Base-by-base conservation (phyloP, 495 filamentous ascomycete genomes). In the Trichoderma asperelloides region DNA sequence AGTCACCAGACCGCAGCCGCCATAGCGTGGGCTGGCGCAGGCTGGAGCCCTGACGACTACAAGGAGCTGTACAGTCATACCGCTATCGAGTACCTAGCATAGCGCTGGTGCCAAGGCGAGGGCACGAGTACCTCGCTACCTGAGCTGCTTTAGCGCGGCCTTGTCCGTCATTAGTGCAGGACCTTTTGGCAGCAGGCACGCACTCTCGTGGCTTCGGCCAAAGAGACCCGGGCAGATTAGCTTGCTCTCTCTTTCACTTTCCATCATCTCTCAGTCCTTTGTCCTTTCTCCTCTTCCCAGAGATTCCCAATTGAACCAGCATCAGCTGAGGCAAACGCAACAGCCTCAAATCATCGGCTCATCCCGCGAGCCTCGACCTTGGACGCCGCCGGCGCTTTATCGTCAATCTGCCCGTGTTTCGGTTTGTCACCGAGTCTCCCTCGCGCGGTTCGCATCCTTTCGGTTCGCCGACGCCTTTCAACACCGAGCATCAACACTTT, bases 151-250 rank as follows among this genome's bases (percentile, higher is more conserved):
- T 60, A 30, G 55, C 25, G 23, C 13, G 55, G 25, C 55, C n/a
- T 60, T 25, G 15, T 27, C 55, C 55, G 25, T 60, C 25, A 30
- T 60, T 60, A 60, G 55, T 30, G 55, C 55, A 60, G 55, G 55
- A 60, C 55, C 55, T 60, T 60, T 60, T 27, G 55, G 23, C 11
- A 60, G 8, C 21, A n/a, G 16, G 49, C n/a, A 55, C 49, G 8
- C n/a, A 25, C 27, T 28, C 12, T 16, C 27, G 11, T 18, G 4
- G 25, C 16, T 18, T 60, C 23, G n/a, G 16, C 55, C 8, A 60
- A 13, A 30, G 43, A n/a, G 13, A 47, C 43, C 43, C 47, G 9
- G 21, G 21, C 21, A 51, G 47, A 21, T 60, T 60, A 30, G 25
- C 55, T 60, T 60, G 23, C 27, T 30, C 25, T 18, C 33, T 60